Percentiles rank a stretch among this genome's conserved stretches.
Evolutionary conservation across 768 basidiomycete genomes (phyloP).

Genomic region (Russula abietina): DNA sequence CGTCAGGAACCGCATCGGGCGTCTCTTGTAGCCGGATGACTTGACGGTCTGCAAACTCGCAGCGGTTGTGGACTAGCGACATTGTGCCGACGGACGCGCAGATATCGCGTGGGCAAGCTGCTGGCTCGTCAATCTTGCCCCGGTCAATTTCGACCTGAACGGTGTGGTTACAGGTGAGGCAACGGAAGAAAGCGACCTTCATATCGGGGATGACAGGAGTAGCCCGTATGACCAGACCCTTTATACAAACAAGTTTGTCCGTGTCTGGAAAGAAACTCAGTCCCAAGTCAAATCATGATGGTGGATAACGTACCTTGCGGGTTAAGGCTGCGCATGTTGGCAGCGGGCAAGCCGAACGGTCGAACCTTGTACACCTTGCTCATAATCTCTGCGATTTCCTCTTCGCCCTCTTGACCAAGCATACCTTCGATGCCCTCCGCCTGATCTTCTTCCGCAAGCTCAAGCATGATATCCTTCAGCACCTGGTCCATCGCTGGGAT

Average conservation of each 20-base stretch:
- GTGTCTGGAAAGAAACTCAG: conserved; percentile 56
- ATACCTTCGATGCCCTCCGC: conserved; percentile 66
- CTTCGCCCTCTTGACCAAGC: conserved; percentile 68
- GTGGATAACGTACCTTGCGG: conserved; percentile 60
- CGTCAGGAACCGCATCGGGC: conserved; percentile 95
- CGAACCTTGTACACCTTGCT: conserved; percentile 86
- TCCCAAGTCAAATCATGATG: neutral
- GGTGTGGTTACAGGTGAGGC: conserved; percentile 93
- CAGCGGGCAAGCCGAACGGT: conserved; percentile 74
- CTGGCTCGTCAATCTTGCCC: conserved; percentile 94
- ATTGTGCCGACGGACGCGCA: conserved; percentile 86
- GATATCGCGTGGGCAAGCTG: conserved; percentile 86
- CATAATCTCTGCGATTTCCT: conserved; percentile 85
- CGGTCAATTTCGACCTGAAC: conserved; percentile 95
- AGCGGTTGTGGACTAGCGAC: conserved; percentile 94
- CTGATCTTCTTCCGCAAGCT: conserved; percentile 77
- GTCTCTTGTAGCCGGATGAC: conserved; percentile 95
- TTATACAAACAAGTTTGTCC: conserved; percentile 93
- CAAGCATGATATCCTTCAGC: conserved; percentile 87
- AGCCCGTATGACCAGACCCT: conserved; percentile 94
- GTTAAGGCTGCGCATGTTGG: conserved; percentile 95
- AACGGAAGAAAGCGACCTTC: conserved; percentile 98
- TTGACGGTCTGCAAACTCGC: conserved; percentile 93
- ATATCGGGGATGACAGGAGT: conserved; percentile 99
- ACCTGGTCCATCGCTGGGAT: conserved; percentile 97